Percentiles rank a stretch among this genome's conserved stretches.
These are phyloP conservation scores for Carex pumila DNA, from an alignment of 176 grass and related monocot species.

Conservation along the genomic window DNA sequence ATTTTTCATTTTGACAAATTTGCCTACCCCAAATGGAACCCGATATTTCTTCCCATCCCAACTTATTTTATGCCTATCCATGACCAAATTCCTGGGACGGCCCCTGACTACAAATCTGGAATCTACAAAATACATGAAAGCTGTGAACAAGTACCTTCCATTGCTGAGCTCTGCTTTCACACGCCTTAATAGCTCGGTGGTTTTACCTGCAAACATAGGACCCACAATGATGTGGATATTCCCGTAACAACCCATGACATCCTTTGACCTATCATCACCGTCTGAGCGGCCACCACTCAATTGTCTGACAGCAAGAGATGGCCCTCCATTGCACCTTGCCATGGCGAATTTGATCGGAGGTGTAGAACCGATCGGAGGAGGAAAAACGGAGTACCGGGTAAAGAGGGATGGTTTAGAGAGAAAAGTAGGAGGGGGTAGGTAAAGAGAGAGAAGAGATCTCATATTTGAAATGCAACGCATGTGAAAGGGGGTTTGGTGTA, in stretches of 20 bases:
- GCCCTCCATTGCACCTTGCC: neutral
- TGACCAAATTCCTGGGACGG: too few species aligned
- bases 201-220: slow-evolving; percentile 92
- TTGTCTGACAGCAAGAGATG: slow-evolving; percentile 4
- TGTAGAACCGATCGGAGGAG: neutral
- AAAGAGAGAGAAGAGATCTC: slow-evolving; percentile 42
- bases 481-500: slow-evolving; percentile 14
- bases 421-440: slow-evolving; percentile 7
- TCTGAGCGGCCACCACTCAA: neutral
- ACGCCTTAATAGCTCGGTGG: slow-evolving; percentile 63
- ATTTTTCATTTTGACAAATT: too few species aligned
- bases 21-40: too few species aligned
- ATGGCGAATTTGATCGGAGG: neutral
- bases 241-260: slow-evolving; percentile 28
- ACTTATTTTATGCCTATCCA: too few species aligned
- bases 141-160: slow-evolving; percentile 42
- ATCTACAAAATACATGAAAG: neutral
- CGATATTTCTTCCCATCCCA: too few species aligned
- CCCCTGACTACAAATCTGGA: neutral
- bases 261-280: slow-evolving; percentile 5
- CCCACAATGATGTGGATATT: slow-evolving; percentile 89
- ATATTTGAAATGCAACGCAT: slow-evolving; percentile 60
- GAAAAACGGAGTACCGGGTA: neutral
- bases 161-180: slow-evolving; percentile 42
- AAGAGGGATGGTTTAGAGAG: slow-evolving; percentile 4